Percentiles rank a stretch among this genome's conserved stretches.
phyloP scores from a whole-genome alignment of 2,329 filamentous ascomycete genomes.

The Nakataea oryzae region DNA sequence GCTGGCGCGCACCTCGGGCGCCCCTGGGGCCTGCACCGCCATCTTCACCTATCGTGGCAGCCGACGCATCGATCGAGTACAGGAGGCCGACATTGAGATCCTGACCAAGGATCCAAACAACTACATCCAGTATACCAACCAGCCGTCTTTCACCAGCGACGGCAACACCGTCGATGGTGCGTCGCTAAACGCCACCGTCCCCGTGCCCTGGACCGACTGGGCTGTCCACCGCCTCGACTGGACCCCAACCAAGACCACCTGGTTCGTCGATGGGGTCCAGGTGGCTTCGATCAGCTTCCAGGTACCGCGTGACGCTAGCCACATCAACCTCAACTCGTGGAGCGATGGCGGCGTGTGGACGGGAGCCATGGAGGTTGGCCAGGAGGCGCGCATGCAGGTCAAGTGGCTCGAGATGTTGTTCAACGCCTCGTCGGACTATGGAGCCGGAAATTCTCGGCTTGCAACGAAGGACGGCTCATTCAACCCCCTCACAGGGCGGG shows the following conservation, averaged over 20 bases:
- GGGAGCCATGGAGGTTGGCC: conserved; percentile 30
- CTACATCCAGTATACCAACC: conserved; percentile 38
- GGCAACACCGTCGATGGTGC: conserved; percentile 27
- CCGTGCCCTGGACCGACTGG: conserved; percentile 35
- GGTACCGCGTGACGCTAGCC: conserved; percentile 33
- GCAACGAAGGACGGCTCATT: not conserved
- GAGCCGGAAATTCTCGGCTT: too few species aligned
- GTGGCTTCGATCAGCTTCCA: conserved; percentile 34
- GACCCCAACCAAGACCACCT: conserved; percentile 32
- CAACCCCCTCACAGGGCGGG: not conserved
- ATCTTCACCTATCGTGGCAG: conserved; percentile 22
- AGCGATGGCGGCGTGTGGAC: conserved; percentile 40
- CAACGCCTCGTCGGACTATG: conserved; percentile 20
- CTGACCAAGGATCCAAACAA: conserved; percentile 23
- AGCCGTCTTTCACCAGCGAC: conserved; percentile 30
- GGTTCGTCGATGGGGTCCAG: conserved; percentile 35
- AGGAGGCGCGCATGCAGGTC: conserved; percentile 34
- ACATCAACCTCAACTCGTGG: conserved; percentile 41
- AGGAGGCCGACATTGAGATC: conserved; percentile 29
- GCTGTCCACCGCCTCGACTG: conserved; percentile 41
- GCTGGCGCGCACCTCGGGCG: conserved; percentile 18
- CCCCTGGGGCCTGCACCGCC: conserved; percentile 20
- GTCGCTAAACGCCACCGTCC: conserved; percentile 25
- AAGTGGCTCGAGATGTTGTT: conserved; percentile 42
- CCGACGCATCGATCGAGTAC: conserved; percentile 13